These are phyloP conservation scores for Fallopia convolvulus DNA, from an alignment of 148 eudicot species.

Conservation along the genomic window DNA sequence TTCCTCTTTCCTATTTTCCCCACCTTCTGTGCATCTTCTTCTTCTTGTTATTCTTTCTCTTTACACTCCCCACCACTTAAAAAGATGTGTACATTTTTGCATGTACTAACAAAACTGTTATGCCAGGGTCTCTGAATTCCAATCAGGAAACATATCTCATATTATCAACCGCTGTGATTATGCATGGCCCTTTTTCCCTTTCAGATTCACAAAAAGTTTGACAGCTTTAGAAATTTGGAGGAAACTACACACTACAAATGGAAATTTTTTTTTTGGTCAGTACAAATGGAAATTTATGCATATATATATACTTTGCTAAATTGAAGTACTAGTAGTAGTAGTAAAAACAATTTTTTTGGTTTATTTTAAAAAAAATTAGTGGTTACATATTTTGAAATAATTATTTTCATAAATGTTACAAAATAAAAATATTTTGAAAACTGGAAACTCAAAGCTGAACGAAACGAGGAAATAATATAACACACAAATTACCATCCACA, in stretches of 20 bases:
- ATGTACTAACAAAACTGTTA: constrained; percentile 9
- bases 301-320: not conserved
- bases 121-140: constrained; percentile 4
- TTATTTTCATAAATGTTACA: no score
- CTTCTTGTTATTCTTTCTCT: not conserved
- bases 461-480: not conserved
- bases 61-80: not conserved
- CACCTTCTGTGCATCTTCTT: not conserved
- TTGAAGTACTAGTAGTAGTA: not conserved
- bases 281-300: not conserved
- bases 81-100: not conserved
- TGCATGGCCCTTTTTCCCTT: not conserved
- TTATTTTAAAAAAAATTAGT: no score
- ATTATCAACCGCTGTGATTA: constrained; percentile 4
- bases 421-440: no score
- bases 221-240: not conserved
- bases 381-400: no score
- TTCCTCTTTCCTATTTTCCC: not conserved
- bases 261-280: no score
- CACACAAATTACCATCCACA: not conserved
- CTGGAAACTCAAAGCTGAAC: no score
- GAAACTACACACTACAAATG: not conserved
- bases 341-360: no score
- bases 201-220: not conserved
- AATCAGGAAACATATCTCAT: not conserved